Base-by-base conservation (phyloP, 768 basidiomycete genomes). In the Xanthoconium stramineum region DNA sequence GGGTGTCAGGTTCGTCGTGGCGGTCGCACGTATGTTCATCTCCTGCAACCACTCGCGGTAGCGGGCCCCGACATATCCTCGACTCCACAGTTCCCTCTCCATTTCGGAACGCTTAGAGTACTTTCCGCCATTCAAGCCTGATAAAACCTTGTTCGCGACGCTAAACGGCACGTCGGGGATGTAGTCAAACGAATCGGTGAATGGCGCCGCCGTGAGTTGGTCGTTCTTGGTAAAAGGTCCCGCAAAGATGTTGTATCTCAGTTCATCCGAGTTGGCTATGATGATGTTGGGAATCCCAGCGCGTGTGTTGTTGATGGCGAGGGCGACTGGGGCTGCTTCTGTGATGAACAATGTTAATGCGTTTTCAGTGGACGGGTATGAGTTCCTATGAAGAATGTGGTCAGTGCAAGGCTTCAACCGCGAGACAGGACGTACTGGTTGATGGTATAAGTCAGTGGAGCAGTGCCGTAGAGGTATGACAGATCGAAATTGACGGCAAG, bases 141-240 rank as follows among this genome's bases (percentile, higher is more conserved):
- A 75, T 3, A 89, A 70, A 0, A 88, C 80, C 57, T 78, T 67
- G 14, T 72, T 78, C 5, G 85, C 89, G 33, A 81, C 67, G 28
- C 72, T 66, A 15, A 81, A 69, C 0, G 79, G 68, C 36, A 91
- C 74, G 43, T 80, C 72, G 6, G 84, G 71, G 53, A 91, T 78
- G 69, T 78, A 91, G 20, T 80, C 57, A 75, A 90, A 89, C 10
- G 74, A 56, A 64, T 91, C 83, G 0, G 73, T 69, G 65, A 88
- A 94, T 0, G 91, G 89, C 7, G 82, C 84, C 2, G 82, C 81
- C 1, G 88, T 88, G 44, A 92, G 78, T 61, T 91, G 85, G 68
- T 94, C 90, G 67, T 92, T 89, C 68, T 83, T 83, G 32, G 86
- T 87, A 73, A 94, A 93, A 3, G 82, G 64, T 2, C 91, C 91